phyloP scores from a whole-genome alignment of 202 grass and related monocot species.

The Cymbopogon flexuosus region DNA sequence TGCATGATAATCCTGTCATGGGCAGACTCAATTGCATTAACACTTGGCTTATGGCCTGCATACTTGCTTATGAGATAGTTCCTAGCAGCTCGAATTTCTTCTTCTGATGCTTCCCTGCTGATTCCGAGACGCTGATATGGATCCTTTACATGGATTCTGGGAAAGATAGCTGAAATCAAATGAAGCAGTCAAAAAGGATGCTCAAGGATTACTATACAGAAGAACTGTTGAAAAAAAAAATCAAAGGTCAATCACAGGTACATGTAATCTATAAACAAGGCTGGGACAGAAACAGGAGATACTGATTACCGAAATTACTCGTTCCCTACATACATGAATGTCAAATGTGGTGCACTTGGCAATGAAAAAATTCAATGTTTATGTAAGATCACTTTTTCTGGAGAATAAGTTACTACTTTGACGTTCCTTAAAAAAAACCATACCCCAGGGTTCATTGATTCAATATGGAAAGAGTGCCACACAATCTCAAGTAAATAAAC shows the following conservation, averaged over 20 bases:
- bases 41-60: slow-evolving; percentile 75
- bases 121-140: slow-evolving; percentile 83
- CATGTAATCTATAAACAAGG: neutral
- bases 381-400: slow-evolving; percentile 12
- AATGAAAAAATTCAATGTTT: neutral
- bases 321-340: neutral
- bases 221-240: neutral
- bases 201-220: neutral
- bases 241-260: neutral
- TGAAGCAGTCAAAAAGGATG: slow-evolving; percentile 23
- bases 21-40: slow-evolving; percentile 91
- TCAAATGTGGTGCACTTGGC: neutral
- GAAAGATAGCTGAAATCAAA: slow-evolving; percentile 71
- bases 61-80: slow-evolving; percentile 89
- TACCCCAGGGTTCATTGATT: neutral
- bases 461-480: neutral
- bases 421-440: neutral
- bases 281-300: neutral
- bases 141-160: slow-evolving; percentile 85
- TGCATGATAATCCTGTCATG: slow-evolving; percentile 91
- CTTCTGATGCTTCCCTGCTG: slow-evolving; percentile 88
- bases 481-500: slow-evolving; percentile 14
- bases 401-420: slow-evolving; percentile 12
- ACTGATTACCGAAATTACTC: neutral
- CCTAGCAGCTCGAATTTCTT: slow-evolving; percentile 97